Evolutionary conservation across 805 yeast species (phyloP).

Genomic region (Candida corydali): DNA sequence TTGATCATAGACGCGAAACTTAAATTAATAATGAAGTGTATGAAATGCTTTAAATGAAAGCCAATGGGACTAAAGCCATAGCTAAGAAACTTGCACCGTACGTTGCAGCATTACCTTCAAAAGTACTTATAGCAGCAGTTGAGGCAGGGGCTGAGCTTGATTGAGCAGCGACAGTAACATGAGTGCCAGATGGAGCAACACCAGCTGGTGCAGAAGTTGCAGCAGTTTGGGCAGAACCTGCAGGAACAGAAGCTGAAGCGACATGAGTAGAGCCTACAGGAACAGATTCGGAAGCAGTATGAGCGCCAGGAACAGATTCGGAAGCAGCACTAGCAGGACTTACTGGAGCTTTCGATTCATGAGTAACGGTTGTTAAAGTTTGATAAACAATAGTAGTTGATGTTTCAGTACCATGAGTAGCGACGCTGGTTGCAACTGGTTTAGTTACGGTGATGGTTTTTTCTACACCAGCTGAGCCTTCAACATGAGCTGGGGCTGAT

Average conservation of each 20-base stretch:
- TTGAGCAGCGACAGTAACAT: constrained; percentile 1
- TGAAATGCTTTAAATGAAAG: constrained; percentile 33
- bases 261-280: neutral
- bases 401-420: constrained; percentile 7
- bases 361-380: constrained; percentile 6
- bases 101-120: constrained; percentile 6
- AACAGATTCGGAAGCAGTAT: constrained; percentile 3
- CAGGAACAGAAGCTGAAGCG: neutral
- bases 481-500: neutral
- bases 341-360: neutral
- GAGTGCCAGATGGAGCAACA: constrained; percentile 6
- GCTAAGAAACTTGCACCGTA: constrained; percentile 23
- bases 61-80: constrained; percentile 28
- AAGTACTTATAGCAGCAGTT: constrained; percentile 12
- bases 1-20: too few relatives aligned
- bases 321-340: constrained; percentile 2
- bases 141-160: constrained; percentile 1
- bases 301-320: constrained; percentile 7
- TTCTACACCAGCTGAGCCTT: neutral
- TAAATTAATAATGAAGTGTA: too few relatives aligned
- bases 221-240: constrained; percentile 3
- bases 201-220: constrained; percentile 7
- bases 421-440: constrained; percentile 7
- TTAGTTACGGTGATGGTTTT: neutral
- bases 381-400: constrained; percentile 4